Conservation (phyloP, 805 yeast species). For the Candida takata region DNA sequence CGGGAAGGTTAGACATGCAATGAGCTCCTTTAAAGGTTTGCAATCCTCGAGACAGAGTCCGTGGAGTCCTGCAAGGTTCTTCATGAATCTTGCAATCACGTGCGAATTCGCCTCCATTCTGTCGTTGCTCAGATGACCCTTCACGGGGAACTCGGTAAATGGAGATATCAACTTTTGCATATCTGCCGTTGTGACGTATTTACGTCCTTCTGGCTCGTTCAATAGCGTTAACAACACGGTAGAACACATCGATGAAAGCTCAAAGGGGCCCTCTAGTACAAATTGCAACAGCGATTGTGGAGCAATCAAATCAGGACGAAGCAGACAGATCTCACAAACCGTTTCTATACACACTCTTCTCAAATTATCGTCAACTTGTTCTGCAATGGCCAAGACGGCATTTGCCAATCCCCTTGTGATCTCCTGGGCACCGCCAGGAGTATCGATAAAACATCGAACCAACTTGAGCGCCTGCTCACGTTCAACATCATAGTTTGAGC, state of each 20-base stretch:
- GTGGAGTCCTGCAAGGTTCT: slow-evolving; percentile 71
- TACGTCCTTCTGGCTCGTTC: slow-evolving; percentile 49
- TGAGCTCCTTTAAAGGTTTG: slow-evolving; percentile 46
- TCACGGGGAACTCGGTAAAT: slow-evolving; percentile 57
- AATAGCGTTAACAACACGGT: slow-evolving; percentile 47
- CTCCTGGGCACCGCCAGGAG: slow-evolving; percentile 44
- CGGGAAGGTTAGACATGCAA: slow-evolving; percentile 56
- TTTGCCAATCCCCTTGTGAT: slow-evolving; percentile 59
- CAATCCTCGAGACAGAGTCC: slow-evolving; percentile 53
- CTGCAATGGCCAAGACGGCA: slow-evolving; percentile 58
- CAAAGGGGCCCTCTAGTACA: slow-evolving; percentile 49
- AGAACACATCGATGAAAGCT: slow-evolving; percentile 34
- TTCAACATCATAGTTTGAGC: slow-evolving; percentile 48
- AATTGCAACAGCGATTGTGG: slow-evolving; percentile 37
- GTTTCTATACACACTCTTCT: slow-evolving; percentile 46
- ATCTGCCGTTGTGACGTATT: slow-evolving; percentile 50
- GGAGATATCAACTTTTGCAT: slow-evolving; percentile 56
- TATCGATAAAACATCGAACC: slow-evolving; percentile 52
- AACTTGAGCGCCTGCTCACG: slow-evolving; percentile 73
- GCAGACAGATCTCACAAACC: slow-evolving; percentile 40
- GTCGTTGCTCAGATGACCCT: slow-evolving; percentile 41
- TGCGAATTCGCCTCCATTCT: slow-evolving; percentile 54
- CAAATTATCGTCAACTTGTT: slow-evolving; percentile 44
- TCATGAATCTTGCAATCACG: slow-evolving; percentile 53
- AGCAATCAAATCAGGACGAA: slow-evolving; percentile 35